Conservation (phyloP, 176 grass and related monocot species). For the Ensete ventricosum region DNA sequence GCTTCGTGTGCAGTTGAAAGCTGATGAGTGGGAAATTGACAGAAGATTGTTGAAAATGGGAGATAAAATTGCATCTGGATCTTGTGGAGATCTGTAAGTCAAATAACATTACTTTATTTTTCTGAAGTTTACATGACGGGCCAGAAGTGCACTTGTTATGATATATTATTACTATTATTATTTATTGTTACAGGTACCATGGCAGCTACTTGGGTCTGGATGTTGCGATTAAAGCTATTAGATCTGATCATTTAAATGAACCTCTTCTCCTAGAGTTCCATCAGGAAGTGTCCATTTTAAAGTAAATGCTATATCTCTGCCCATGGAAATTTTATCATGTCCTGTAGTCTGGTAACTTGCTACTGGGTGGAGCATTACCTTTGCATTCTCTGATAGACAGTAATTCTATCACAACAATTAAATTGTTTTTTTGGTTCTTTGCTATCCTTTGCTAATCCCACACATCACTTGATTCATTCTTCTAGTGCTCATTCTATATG, state of each 20-base stretch:
- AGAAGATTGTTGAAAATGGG: slow-evolving; percentile 68
- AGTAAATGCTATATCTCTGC: slow-evolving; percentile 26
- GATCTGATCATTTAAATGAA: slow-evolving; percentile 77
- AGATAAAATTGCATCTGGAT: slow-evolving; percentile 74
- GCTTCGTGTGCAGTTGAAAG: slow-evolving; percentile 63
- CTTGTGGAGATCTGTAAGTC: slow-evolving; percentile 89
- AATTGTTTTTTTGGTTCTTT: too few relatives aligned
- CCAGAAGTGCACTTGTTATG: too few relatives aligned
- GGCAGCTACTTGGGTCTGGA: slow-evolving; percentile 82
- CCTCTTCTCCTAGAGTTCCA: slow-evolving; percentile 69
- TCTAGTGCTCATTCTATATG: too few relatives aligned
- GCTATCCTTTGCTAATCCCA: too few relatives aligned
- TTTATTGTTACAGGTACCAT: slow-evolving; percentile 47
- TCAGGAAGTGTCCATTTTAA: slow-evolving; percentile 92
- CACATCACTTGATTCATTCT: too few relatives aligned
- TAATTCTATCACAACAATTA: too few relatives aligned
- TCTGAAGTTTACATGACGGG: background rate
- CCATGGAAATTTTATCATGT: background rate
- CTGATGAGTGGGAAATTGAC: slow-evolving; percentile 81
- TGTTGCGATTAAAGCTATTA: slow-evolving; percentile 91
- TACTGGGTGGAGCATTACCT: background rate
- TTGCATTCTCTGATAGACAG: background rate
- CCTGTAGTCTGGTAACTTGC: background rate
- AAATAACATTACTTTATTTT: background rate
- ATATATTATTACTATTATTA: background rate